Conservation (phyloP, 169 alveolate species). For the Plasmodium knowlesi region DNA sequence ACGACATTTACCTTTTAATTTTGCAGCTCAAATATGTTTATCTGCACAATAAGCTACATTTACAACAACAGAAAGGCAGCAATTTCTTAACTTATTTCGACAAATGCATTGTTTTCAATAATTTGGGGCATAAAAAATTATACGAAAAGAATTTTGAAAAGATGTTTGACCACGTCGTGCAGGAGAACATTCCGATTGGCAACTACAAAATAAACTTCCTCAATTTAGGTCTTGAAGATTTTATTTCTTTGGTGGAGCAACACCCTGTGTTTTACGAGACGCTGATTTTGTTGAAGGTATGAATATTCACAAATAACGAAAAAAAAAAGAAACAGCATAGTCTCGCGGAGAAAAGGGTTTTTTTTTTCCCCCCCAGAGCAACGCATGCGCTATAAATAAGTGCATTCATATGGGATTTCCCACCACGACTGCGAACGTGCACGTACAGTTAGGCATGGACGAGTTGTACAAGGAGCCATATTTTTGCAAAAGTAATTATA, state of each 20-base stretch:
- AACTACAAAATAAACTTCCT: slow-evolving; percentile 47
- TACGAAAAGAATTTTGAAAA: slow-evolving; percentile 16
- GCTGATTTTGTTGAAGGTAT: slow-evolving; percentile 55
- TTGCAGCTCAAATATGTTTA: slow-evolving; percentile 56
- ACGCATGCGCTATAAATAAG: background rate
- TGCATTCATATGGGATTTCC: background rate
- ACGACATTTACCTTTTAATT: slow-evolving; percentile 44
- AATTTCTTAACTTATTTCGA: slow-evolving; percentile 23
- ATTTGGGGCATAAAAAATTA: background rate
- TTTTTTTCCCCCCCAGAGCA: background rate
- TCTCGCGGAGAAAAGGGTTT: background rate
- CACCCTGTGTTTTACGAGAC: slow-evolving; percentile 68
- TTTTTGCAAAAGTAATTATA: background rate
- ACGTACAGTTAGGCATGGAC: background rate
- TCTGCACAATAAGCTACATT: slow-evolving; percentile 22
- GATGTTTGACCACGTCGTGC: slow-evolving; percentile 30
- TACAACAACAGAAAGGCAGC: background rate
- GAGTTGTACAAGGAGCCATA: background rate
- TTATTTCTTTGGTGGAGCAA: slow-evolving; percentile 29
- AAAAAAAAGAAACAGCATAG: background rate
- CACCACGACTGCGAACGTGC: background rate
- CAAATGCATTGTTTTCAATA: slow-evolving; percentile 3
- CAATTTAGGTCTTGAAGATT: slow-evolving; percentile 19
- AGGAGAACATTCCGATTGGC: slow-evolving; percentile 1
- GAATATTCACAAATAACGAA: background rate